Conservation (phyloP, 2,329 filamentous ascomycete genomes). For the Fusarium haematococcum region DNA sequence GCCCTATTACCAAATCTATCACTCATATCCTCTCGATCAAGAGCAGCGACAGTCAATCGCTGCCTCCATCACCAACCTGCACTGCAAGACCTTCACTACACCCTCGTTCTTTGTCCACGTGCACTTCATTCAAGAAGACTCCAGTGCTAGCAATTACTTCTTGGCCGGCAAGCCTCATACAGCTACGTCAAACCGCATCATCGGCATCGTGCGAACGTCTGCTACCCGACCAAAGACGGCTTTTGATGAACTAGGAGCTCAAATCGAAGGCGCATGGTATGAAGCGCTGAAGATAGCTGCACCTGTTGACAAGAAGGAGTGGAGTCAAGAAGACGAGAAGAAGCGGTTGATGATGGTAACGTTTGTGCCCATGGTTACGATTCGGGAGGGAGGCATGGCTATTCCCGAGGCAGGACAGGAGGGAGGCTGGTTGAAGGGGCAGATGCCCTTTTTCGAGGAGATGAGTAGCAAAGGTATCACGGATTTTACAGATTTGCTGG, state of each 20-base stretch:
- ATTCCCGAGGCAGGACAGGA: slow-evolving; percentile 36
- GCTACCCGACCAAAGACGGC: slow-evolving; percentile 2
- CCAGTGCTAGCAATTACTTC: slow-evolving; percentile 18
- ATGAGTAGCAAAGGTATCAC: slow-evolving; percentile 23
- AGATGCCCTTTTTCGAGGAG: slow-evolving; percentile 21
- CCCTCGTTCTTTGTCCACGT: slow-evolving; percentile 36
- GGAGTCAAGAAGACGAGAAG: slow-evolving; percentile 5
- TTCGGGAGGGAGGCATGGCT: slow-evolving; percentile 34
- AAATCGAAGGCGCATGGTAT: slow-evolving; percentile 30
- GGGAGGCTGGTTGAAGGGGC: slow-evolving; percentile 21
- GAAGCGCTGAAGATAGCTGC: neutral
- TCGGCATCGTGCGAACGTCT: slow-evolving; percentile 31
- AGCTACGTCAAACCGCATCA: slow-evolving; percentile 22
- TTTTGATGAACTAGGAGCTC: slow-evolving; percentile 26
- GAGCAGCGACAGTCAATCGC: slow-evolving; percentile 23
- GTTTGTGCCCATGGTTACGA: slow-evolving; percentile 28
- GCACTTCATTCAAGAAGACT: slow-evolving; percentile 15
- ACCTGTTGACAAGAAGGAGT: neutral
- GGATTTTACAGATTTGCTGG: slow-evolving; percentile 14
- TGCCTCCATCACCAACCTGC: slow-evolving; percentile 19
- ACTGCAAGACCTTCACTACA: slow-evolving; percentile 28
- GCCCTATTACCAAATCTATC: slow-evolving; percentile 35
- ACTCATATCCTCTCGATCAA: slow-evolving; percentile 20
- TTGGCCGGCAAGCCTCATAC: slow-evolving; percentile 18
- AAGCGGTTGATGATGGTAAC: slow-evolving; percentile 25